Percentiles rank a stretch among this genome's conserved stretches.
Conservation (phyloP, 1,139 yeast genomes). For the Taphrina confusa region DNA sequence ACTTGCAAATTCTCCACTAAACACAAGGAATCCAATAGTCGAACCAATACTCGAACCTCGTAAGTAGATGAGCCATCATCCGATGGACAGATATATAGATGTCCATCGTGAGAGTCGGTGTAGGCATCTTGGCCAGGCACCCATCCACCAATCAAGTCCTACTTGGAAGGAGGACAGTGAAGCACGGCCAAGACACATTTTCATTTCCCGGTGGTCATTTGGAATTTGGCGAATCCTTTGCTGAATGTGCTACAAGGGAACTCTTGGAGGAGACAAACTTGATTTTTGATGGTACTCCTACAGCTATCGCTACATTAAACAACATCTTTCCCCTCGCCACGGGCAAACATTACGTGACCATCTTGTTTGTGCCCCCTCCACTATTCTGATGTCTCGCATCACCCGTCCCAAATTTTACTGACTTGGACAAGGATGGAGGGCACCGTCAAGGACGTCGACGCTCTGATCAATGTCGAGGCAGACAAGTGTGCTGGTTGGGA, state of each 20-base stretch:
- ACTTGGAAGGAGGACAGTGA: slow-evolving; percentile 2
- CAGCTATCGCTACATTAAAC: slow-evolving; percentile 7
- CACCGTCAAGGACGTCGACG: background rate
- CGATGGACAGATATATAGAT: too few relatives aligned
- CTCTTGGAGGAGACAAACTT: slow-evolving; percentile 1
- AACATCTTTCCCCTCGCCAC: background rate
- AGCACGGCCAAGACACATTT: background rate
- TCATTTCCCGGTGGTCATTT: slow-evolving; percentile 12
- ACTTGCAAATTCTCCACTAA: too few relatives aligned
- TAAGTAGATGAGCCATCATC: too few relatives aligned
- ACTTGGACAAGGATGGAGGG: slow-evolving; percentile 5
- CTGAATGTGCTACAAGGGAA: background rate
- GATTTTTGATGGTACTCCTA: background rate
- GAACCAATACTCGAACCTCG: too few relatives aligned
- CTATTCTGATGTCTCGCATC: background rate
- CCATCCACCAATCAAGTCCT: background rate
- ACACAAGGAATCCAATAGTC: too few relatives aligned
- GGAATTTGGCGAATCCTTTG: slow-evolving; percentile 9
- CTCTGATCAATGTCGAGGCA: background rate
- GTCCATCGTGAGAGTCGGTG: slow-evolving; percentile 5
- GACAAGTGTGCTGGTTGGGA: slow-evolving; percentile 9
- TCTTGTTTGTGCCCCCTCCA: background rate
- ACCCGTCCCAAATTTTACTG: too few relatives aligned
- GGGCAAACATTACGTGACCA: slow-evolving; percentile 12
- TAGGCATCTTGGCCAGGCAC: slow-evolving; percentile 6